Evolutionary conservation across 1,284 basidiomycete genomes (phyloP).

Genomic region (Butyriboletus appendiculatus): DNA sequence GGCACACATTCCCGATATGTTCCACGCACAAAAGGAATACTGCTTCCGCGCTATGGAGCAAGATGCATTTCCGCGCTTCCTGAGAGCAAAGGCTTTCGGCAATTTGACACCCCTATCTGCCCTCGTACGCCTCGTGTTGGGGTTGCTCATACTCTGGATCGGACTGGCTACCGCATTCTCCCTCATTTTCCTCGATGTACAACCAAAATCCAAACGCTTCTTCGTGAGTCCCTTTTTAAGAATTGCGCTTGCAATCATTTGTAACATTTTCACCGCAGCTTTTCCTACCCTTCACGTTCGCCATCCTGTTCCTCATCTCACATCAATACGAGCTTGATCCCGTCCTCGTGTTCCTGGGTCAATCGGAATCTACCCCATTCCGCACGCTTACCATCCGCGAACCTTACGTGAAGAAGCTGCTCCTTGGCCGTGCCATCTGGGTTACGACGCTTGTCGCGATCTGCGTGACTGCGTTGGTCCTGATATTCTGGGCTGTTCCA

Average conservation of each 20-base stretch:
- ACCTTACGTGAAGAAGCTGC: conserved; percentile 88
- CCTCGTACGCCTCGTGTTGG: conserved; percentile 81
- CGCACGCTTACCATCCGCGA: conserved; percentile 87
- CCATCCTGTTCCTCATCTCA: conserved; percentile 86
- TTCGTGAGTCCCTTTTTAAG: conserved; percentile 69
- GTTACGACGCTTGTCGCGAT: conserved; percentile 72
- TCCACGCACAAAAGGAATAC: conserved; percentile 96
- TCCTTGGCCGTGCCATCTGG: conserved; percentile 87
- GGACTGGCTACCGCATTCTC: conserved; percentile 89
- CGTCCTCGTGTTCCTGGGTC: conserved; percentile 80
- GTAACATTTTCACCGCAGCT: conserved; percentile 51
- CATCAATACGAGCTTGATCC: conserved; percentile 98
- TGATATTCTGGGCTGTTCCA: conserved; percentile 91
- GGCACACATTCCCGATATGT: conserved; percentile 95
- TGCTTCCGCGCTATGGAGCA: conserved; percentile 97
- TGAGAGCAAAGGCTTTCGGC: conserved; percentile 95
- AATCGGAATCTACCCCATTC: conserved; percentile 92
- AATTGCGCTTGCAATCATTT: conserved; percentile 1
- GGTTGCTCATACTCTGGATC: conserved; percentile 89
- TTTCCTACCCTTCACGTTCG: conserved; percentile 93
- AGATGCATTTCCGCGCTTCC: conserved; percentile 95
- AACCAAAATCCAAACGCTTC: conserved; percentile 87
- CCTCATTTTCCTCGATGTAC: conserved; percentile 90
- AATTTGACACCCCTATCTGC: conserved; percentile 93
- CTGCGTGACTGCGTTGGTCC: conserved; percentile 74